Conservation (phyloP, 2,329 filamentous ascomycete genomes). For the Pseudopithomyces chartarum region DNA sequence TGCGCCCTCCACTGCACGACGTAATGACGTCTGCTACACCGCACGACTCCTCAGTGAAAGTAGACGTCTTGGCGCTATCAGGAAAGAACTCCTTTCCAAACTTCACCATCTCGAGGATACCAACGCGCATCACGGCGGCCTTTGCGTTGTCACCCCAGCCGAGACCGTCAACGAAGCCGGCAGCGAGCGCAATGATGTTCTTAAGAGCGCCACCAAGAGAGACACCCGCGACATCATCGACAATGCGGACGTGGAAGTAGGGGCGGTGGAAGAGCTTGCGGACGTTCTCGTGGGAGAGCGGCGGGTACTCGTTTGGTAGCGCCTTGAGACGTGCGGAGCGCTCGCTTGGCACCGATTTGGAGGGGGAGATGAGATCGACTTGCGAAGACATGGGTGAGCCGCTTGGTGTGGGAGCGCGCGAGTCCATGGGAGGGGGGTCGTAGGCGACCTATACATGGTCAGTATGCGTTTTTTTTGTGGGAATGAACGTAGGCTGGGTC, state of each 20-base stretch:
- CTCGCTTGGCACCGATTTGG: constrained; percentile 55
- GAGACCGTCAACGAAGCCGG: constrained; percentile 91
- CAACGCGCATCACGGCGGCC: constrained; percentile 96
- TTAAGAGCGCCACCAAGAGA: constrained; percentile 94
- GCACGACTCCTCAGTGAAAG: constrained; percentile 96
- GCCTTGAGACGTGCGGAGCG: constrained; percentile 76
- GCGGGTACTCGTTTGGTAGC: constrained; percentile 80
- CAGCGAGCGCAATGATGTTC: constrained; percentile 93
- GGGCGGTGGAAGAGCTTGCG: constrained; percentile 89
- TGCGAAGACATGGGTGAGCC: constrained; percentile 54
- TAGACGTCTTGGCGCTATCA: constrained; percentile 76
- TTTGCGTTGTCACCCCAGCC: constrained; percentile 99
- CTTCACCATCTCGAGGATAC: constrained; percentile 93
- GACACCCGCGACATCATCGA: constrained; percentile 93
- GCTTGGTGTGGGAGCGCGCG: constrained; percentile 69
- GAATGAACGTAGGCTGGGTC: not conserved
- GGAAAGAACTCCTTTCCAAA: constrained; percentile 95
- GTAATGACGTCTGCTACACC: constrained; percentile 97
- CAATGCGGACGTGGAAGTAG: constrained; percentile 96
- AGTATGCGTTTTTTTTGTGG: not conserved
- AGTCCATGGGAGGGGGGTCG: constrained; percentile 88
- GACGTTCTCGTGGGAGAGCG: constrained; percentile 82
- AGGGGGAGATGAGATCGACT: constrained; percentile 59
- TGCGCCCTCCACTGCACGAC: constrained; percentile 87
- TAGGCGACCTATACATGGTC: constrained; percentile 70